Evolutionary conservation across 2,329 filamentous ascomycete species (phyloP), one percentile per base, ranked within the genome.

Genomic region (Pseudocercospora eumusae): DNA sequence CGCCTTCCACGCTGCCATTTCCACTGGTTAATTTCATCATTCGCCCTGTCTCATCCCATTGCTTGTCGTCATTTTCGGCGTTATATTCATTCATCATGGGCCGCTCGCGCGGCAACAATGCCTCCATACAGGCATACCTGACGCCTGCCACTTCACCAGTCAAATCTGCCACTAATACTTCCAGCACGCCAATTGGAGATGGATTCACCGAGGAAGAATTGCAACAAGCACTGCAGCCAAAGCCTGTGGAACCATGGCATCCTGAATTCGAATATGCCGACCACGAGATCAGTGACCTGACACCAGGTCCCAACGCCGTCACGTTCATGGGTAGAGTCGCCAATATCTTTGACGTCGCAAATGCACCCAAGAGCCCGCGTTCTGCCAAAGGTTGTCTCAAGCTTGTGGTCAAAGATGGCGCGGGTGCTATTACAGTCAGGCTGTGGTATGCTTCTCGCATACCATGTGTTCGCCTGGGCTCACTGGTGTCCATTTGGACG

Each of bases 401-500:
- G 58, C 69, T 87, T 8, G 78, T 83, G 31, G 69, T 88, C n/a
- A 82, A 81, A 54, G 85, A 88, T 70, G 78, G 83, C 47, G 81
- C 78, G 0, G 84, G 79, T 2, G 80, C 79, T 2, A 78, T 87
- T 60, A 82, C 79, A 6, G 84, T 86, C 60, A 66, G 75, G 15
- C 72, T 86, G 2, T 85, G 82, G 76, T 85, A 82, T 58, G 75
- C 74, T 18, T 73, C 69, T 65, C 56, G 72, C 66, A 21, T 82
- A 78, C 73, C 75, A 72, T 42, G 54, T 13, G 71, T 84, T 4
- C 75, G 78, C 7, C 73, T 87, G 2, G 84, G 85, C 2, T 80
- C 81, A 40, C 77, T 86, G 0, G 75, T 87, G 15, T 82, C 81
- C 0, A 72, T 87, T 8, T 87, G 83, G 83, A 81, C 84, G 1